Base-by-base conservation (phyloP, 805 yeast genomes). In the Candida jianshihensis region DNA sequence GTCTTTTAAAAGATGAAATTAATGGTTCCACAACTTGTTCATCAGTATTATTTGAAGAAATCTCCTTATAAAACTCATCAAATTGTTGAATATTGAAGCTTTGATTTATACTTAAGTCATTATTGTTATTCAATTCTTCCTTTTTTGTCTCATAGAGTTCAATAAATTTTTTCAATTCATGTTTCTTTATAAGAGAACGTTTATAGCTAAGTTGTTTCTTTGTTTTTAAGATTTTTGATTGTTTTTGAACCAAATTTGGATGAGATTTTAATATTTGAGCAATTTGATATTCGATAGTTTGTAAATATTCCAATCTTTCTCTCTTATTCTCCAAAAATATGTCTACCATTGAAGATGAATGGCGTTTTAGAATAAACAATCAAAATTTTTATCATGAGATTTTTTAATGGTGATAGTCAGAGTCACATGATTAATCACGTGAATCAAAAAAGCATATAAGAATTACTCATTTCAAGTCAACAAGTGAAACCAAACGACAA, bases 61-160 rank as follows among this genome's bases (percentile, higher is more conserved):
- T 53, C 14, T 49, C 54, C 2, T 42, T 36, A 19, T 70, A 51
- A 12, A 59, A 43, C 11, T 46, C 40, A 39, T 69, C 68, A 47
- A 78, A 73, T 25, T 51, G 49, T 4, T 44, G 44, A 29, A 41
- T 49, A 5, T 44, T 44, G 28, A 41, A 39, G 9, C 42, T 45
- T n/a, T 55, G 49, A 5, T 6, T 5, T 14, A 6, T 13, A 9
- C 15, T n/a, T 6, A 6, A 4, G 31, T 54, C 57, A 15, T 43
- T 42, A 11, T 48, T 21, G 17, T 47, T 50, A 3, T 42, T 41
- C n/a, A 47, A 15, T 3, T 36, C 38, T 4, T 14, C 4, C 6
- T 20, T 11, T 2, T 14, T 16, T 14, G 17, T 10, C 3, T 16
- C 13, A 15, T 18, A 15, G 11, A 8, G 22, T 7, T 24, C 25